Evolutionary conservation across 495 filamentous ascomycete genomes (phyloP).

Genomic region (Daldinia caldariorum): DNA sequence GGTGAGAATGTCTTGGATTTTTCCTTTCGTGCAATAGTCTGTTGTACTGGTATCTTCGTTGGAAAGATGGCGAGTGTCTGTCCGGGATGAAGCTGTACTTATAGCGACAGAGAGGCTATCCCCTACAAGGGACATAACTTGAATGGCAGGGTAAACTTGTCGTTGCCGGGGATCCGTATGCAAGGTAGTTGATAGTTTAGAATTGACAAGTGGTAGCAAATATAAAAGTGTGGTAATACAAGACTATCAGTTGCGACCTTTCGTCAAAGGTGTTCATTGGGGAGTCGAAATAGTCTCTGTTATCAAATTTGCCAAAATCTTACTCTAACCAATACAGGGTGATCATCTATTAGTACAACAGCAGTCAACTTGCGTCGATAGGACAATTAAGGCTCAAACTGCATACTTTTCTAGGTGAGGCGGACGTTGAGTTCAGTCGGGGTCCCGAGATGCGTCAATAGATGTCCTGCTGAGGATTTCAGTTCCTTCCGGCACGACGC

Average conservation of each 20-base stretch:
- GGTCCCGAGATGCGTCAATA: slow-evolving; percentile 31
- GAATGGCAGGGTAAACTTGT: slow-evolving; percentile 27
- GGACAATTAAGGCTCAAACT: slow-evolving; percentile 42
- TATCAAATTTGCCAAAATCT: slow-evolving; percentile 26
- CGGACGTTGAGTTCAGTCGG: slow-evolving; percentile 24
- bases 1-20: slow-evolving; percentile 1
- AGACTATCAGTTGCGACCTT: slow-evolving; percentile 14
- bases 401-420: slow-evolving; percentile 36
- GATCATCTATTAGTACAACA: slow-evolving; percentile 29
- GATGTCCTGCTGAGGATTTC: slow-evolving; percentile 23
- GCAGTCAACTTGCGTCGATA: slow-evolving; percentile 21
- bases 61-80: slow-evolving; percentile 8
- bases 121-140: slow-evolving; percentile 6
- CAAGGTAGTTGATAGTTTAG: slow-evolving; percentile 16
- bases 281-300: slow-evolving; percentile 31
- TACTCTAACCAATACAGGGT: slow-evolving; percentile 22
- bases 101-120: slow-evolving; percentile 26
- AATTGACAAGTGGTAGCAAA: slow-evolving; percentile 25
- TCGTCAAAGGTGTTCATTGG: slow-evolving; percentile 27
- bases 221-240: slow-evolving; percentile 40
- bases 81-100: slow-evolving; percentile 32
- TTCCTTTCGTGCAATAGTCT: slow-evolving; percentile 14
- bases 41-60: slow-evolving; percentile 25
- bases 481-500: slow-evolving; percentile 21
- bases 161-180: slow-evolving; percentile 13